These are phyloP conservation scores for Claviceps cyperi DNA, from an alignment of 2,329 filamentous ascomycete species.

Conservation along the genomic window DNA sequence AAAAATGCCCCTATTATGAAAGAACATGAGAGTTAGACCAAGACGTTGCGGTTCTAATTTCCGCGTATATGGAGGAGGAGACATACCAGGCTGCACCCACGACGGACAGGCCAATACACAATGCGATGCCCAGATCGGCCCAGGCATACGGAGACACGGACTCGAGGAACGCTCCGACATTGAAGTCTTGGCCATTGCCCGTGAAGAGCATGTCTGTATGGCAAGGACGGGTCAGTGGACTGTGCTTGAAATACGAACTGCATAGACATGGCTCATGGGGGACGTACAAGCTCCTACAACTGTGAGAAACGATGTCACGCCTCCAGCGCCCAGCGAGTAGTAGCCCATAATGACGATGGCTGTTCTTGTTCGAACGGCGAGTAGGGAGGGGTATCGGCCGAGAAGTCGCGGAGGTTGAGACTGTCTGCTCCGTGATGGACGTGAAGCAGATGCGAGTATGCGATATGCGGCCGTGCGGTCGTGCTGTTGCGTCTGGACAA, in stretches of 20 bases:
- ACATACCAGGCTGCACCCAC: conserved; percentile 89
- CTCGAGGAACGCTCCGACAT: conserved; percentile 92
- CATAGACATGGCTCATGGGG: neutral
- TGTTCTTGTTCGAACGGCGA: neutral
- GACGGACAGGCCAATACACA: conserved; percentile 92
- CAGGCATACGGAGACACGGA: conserved; percentile 87
- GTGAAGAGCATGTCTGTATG: conserved; percentile 92
- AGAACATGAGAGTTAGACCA: neutral
- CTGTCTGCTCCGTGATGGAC: neutral
- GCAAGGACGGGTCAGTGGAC: neutral
- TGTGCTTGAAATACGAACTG: neutral
- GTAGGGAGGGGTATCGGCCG: neutral
- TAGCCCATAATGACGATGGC: conserved; percentile 47
- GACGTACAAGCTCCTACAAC: conserved; percentile 67
- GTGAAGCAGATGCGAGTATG: neutral
- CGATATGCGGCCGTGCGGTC: no score
- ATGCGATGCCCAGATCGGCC: conserved; percentile 77
- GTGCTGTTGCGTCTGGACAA: neutral
- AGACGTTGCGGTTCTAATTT: neutral
- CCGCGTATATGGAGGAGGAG: neutral
- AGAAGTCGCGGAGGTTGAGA: neutral
- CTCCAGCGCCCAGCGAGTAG: conserved; percentile 54
- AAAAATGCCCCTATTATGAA: conserved; percentile 72
- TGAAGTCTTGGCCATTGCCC: conserved; percentile 88
- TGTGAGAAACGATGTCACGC: conserved; percentile 50